Percentiles rank a stretch among this genome's conserved stretches.
Conservation (phyloP, 768 basidiomycete species). For the Tylopilus cervinicoccineus region DNA sequence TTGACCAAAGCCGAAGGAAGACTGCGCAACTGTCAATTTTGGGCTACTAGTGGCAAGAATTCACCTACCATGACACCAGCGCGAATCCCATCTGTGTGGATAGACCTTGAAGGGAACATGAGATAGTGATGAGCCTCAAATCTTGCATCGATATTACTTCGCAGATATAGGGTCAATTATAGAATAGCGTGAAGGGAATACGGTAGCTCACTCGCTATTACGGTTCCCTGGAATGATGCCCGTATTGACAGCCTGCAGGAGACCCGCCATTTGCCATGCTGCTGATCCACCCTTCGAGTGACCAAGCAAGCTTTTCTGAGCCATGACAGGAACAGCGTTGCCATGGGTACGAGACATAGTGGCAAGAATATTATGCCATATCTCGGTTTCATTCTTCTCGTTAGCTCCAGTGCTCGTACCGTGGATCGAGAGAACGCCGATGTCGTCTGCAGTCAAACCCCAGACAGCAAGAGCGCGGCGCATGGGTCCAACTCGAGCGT, state of each 20-base stretch:
- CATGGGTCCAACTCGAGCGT: constrained; percentile 84
- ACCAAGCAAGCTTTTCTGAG: constrained; percentile 95
- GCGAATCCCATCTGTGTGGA: constrained; percentile 89
- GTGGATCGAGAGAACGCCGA: constrained; percentile 87
- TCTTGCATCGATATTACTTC: constrained; percentile 87
- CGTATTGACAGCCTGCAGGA: constrained; percentile 78
- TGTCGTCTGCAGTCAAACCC: constrained; percentile 91
- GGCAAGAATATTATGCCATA: constrained; percentile 95
- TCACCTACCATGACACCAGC: constrained; percentile 77
- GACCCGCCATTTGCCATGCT: constrained; percentile 93
- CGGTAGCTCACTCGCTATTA: constrained; percentile 81
- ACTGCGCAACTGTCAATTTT: constrained; percentile 39
- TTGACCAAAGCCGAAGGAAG: constrained; percentile 97
- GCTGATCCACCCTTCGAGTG: constrained; percentile 99
- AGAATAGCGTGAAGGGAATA: background rate
- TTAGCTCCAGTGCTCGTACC: constrained; percentile 87
- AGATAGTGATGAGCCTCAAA: constrained; percentile 88
- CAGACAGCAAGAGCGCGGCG: constrained; percentile 96
- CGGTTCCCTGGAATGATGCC: constrained; percentile 94
- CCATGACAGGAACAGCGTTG: constrained; percentile 96
- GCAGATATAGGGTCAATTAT: background rate
- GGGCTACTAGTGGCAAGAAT: background rate
- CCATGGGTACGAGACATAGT: constrained; percentile 85
- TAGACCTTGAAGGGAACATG: constrained; percentile 96
- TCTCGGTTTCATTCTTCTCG: constrained; percentile 96